phyloP scores from a whole-genome alignment of 176 grass and related monocot genomes.

The Triticum turgidum region DNA sequence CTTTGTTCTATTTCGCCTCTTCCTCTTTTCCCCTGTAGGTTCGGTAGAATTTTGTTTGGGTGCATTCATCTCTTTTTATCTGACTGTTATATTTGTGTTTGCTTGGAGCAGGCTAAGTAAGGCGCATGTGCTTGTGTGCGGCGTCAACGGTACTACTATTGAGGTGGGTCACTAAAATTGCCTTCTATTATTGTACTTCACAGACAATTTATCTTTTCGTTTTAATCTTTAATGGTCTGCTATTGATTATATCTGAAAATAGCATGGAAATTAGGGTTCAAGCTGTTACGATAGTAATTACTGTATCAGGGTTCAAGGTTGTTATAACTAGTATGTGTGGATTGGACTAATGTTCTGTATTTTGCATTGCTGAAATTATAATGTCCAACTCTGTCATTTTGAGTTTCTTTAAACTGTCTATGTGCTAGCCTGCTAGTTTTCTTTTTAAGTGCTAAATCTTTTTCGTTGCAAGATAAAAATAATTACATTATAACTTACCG shows the following conservation, averaged over 20 bases:
- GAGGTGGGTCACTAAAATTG: conserved; percentile 59
- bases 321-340: not conserved
- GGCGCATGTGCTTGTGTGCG: conserved; percentile 79
- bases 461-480: not conserved
- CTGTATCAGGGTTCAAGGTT: not conserved
- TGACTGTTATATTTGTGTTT: conserved; percentile 14
- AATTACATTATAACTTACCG: not conserved
- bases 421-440: not conserved
- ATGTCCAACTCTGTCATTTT: not conserved
- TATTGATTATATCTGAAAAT: not conserved
- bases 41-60: not conserved
- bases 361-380: not conserved
- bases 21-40: not conserved
- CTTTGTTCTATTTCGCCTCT: not conserved
- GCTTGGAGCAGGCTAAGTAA: conserved; percentile 70
- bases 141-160: conserved; percentile 72
- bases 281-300: not conserved
- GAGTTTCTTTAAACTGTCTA: not conserved
- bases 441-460: not conserved
- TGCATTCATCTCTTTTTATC: not conserved
- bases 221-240: not conserved
- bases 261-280: not conserved
- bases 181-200: not conserved
- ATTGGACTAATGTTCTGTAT: not conserved
- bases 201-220: not conserved